Conservation (phyloP, 768 basidiomycete species). For the Sistotremastrum suecicum region DNA sequence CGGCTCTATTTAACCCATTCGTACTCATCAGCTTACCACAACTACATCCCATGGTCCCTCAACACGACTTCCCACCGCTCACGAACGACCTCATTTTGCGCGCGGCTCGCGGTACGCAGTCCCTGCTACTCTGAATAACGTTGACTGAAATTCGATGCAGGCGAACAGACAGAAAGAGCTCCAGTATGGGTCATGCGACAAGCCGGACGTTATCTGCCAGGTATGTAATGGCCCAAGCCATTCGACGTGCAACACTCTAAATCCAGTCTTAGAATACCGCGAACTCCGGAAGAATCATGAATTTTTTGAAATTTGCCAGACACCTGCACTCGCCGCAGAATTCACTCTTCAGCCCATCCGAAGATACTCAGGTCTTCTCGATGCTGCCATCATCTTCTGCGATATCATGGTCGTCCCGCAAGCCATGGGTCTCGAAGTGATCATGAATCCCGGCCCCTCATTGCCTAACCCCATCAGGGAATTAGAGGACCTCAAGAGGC, state of each 20-base stretch:
- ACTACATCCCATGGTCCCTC: background rate
- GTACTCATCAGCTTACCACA: background rate
- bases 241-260: slow-evolving; percentile 1
- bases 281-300: slow-evolving; percentile 73
- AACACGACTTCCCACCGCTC: slow-evolving; percentile 45
- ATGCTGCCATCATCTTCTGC: slow-evolving; percentile 95
- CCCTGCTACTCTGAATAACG: background rate
- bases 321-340: slow-evolving; percentile 77
- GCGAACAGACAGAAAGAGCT: slow-evolving; percentile 76
- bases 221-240: slow-evolving; percentile 24
- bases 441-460: slow-evolving; percentile 86
- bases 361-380: slow-evolving; percentile 73
- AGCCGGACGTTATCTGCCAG: slow-evolving; percentile 90
- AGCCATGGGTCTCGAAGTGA: slow-evolving; percentile 90
- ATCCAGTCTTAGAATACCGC: slow-evolving; percentile 56
- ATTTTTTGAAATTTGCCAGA: slow-evolving; percentile 92
- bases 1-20: background rate
- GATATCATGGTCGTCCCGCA: slow-evolving; percentile 98
- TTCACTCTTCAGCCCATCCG: slow-evolving; percentile 91
- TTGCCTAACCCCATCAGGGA: slow-evolving; percentile 78
- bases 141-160: slow-evolving; percentile 19
- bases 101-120: slow-evolving; percentile 64
- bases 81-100: slow-evolving; percentile 81
- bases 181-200: slow-evolving; percentile 99
- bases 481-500: slow-evolving; percentile 55